These are phyloP conservation scores for Agrocybe pediades DNA, from an alignment of 768 basidiomycete genomes.

Conservation along the genomic window DNA sequence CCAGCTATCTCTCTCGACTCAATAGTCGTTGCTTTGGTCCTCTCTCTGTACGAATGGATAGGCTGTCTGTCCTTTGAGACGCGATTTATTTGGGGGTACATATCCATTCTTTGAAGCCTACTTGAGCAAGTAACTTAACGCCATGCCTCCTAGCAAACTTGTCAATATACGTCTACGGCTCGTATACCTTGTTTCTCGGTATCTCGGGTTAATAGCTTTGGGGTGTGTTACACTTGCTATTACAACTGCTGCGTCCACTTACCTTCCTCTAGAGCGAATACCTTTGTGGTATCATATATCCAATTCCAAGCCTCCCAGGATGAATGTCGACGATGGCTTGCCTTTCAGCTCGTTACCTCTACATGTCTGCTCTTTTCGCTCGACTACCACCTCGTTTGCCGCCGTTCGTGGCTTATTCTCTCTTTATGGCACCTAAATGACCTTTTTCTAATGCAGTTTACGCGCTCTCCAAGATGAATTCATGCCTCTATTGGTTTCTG, in stretches of 20 bases:
- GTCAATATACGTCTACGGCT: slow-evolving; percentile 2
- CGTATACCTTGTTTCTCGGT: slow-evolving; percentile 8
- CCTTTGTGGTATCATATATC: slow-evolving; percentile 10
- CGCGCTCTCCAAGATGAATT: slow-evolving; percentile 6
- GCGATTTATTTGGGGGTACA: slow-evolving; percentile 12
- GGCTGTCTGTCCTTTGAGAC: slow-evolving; percentile 9
- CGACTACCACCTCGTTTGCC: slow-evolving; percentile 10
- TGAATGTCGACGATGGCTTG: slow-evolving; percentile 13
- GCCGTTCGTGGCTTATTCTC: slow-evolving; percentile 1
- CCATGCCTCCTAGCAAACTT: slow-evolving; percentile 1
- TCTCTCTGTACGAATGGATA: slow-evolving; percentile 12
- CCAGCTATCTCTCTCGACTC: not conserved
- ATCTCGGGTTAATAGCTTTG: slow-evolving; percentile 11
- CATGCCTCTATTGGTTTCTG: no score
- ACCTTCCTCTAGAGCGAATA: slow-evolving; percentile 4
- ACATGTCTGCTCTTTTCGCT: slow-evolving; percentile 10
- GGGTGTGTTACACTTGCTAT: not conserved
- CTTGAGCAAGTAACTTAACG: not conserved
- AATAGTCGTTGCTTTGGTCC: slow-evolving; percentile 12
- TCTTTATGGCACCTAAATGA: not conserved
- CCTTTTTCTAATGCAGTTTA: not conserved
- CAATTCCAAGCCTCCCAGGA: slow-evolving; percentile 4
- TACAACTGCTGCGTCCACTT: not conserved
- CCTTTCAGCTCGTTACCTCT: slow-evolving; percentile 6
- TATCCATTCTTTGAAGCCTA: not conserved